A percentile compares a stretch with the other conserved stretches of the same genome.
These are phyloP conservation scores for Letharia columbiana DNA, from an alignment of 495 filamentous ascomycete genomes.

Conservation along the genomic window DNA sequence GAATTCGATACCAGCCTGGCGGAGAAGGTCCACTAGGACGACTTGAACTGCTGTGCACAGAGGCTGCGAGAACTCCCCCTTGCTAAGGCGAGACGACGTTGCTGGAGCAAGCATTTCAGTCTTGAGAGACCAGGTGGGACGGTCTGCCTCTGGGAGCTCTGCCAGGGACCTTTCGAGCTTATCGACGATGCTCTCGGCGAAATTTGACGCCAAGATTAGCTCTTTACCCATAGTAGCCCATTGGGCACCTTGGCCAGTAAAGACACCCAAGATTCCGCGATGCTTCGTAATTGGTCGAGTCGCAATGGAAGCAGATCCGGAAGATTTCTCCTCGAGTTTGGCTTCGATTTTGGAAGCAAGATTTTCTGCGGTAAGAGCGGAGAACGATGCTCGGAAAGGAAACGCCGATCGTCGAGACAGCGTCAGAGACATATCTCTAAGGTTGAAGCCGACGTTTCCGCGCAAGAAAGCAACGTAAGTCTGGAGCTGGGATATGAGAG, in stretches of 20 bases:
- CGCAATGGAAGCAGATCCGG: neutral
- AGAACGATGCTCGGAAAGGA: constrained; percentile 16
- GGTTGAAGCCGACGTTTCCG: constrained; percentile 8
- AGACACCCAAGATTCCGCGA: constrained; percentile 22
- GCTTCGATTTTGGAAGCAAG: constrained; percentile 15
- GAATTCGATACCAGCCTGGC: constrained; percentile 44
- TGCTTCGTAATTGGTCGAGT: neutral
- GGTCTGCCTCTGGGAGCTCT: neutral
- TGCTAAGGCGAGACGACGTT: neutral
- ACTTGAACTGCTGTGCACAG: constrained; percentile 33
- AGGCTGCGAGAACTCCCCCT: constrained; percentile 25
- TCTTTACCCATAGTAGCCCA: constrained; percentile 29
- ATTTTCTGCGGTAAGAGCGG: constrained; percentile 11
- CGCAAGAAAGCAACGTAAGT: constrained; percentile 21
- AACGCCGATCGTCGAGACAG: constrained; percentile 15
- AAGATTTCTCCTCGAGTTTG: constrained; percentile 13
- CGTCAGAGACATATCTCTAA: constrained; percentile 23
- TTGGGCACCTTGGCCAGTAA: constrained; percentile 34
- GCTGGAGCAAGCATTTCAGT: constrained; percentile 9
- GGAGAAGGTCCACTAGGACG: constrained; percentile 46
- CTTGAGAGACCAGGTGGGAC: constrained; percentile 26
- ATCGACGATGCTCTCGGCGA: neutral
- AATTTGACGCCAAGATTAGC: neutral
- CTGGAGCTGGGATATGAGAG: neutral
- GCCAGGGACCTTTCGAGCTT: neutral